Conservation (phyloP, 805 yeast genomes). For the Saturnispora hagleri region DNA sequence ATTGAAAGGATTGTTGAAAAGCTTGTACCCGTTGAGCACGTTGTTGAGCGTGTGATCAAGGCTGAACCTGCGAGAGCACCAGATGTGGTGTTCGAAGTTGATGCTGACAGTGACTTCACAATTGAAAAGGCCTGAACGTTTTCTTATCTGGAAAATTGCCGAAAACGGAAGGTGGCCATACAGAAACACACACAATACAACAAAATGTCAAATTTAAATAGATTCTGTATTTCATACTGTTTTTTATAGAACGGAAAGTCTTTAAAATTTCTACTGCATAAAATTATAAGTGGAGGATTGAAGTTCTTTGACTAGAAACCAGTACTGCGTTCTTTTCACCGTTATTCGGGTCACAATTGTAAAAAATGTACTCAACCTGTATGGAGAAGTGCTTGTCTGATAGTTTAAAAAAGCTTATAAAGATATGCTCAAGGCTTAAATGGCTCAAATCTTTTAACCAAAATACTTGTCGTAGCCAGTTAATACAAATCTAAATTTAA, state of each 20-base stretch:
- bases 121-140: constrained; percentile 20
- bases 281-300: too few relatives aligned
- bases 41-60: constrained; percentile 5
- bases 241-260: too few relatives aligned
- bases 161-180: background rate
- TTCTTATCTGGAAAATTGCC: background rate
- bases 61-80: constrained; percentile 12
- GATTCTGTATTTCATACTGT: background rate
- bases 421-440: too few relatives aligned
- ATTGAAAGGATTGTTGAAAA: constrained; percentile 11
- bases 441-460: background rate
- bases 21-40: constrained; percentile 9
- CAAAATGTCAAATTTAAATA: background rate
- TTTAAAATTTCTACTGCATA: too few relatives aligned
- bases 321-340: too few relatives aligned
- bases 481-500: constrained; percentile 44
- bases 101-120: constrained; percentile 24
- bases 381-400: too few relatives aligned
- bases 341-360: too few relatives aligned
- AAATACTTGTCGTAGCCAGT: constrained; percentile 35
- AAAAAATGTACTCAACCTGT: too few relatives aligned
- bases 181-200: background rate
- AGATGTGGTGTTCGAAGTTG: constrained; percentile 23
- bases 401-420: too few relatives aligned
- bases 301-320: too few relatives aligned